These are phyloP conservation scores for Salix suchowensis DNA, from an alignment of 345 rosid genomes.

Conservation along the genomic window DNA sequence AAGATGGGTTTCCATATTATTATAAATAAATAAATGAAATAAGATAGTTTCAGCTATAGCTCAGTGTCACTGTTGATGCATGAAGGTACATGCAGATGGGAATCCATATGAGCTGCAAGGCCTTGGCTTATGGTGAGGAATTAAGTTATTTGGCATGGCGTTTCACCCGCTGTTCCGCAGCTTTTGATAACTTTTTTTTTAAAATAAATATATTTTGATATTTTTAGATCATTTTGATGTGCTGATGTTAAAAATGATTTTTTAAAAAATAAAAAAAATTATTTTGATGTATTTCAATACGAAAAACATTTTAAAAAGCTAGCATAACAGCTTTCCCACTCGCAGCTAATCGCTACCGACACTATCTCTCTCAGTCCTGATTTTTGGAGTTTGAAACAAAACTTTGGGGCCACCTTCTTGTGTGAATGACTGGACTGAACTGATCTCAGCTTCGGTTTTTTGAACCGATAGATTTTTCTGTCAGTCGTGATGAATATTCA, in stretches of 20 bases:
- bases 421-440: neutral
- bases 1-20: neutral
- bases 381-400: neutral
- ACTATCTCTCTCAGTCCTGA: neutral
- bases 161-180: too few relatives aligned
- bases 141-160: too few relatives aligned
- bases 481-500: neutral
- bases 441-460: neutral
- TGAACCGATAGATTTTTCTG: neutral
- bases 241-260: too few relatives aligned
- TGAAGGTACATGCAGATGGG: neutral
- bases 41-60: neutral
- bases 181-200: too few relatives aligned
- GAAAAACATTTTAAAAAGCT: too few relatives aligned
- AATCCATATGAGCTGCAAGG: conserved; percentile 18
- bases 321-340: too few relatives aligned
- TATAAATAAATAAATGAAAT: neutral
- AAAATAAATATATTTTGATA: too few relatives aligned
- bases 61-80: neutral
- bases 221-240: too few relatives aligned
- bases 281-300: too few relatives aligned
- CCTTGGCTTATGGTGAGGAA: conserved; percentile 14
- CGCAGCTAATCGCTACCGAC: conserved; percentile 16
- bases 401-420: neutral
- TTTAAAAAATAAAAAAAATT: too few relatives aligned